Base-by-base conservation (phyloP, 331 rosid species). In the Malus hybrid region DNA sequence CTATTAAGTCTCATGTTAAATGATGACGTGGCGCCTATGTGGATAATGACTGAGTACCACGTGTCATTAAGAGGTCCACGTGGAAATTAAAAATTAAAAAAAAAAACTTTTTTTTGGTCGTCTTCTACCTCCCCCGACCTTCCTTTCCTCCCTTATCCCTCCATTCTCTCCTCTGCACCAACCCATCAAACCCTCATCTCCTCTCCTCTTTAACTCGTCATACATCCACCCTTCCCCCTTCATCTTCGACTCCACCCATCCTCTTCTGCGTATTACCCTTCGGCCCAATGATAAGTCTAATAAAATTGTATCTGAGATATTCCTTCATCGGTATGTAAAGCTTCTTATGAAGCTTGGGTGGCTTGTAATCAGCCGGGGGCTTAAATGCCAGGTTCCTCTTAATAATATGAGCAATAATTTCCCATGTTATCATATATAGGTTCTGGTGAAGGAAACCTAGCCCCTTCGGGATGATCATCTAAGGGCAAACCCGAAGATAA, bases 331-430 rank as follows among this genome's bases (percentile, higher is more conserved):
- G 99, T 36, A 95, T 95, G 70, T 92, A 95, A 29, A 95, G 99
- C 93, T 95, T 95, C 90, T 90, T 95, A 68, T 95, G 92, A 83
- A 95, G 99, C 93, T 95, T 95, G 0, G 97, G 99, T 2, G 99
- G 99, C 70, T 97, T 83, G 73, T 95, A 95, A 88, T 95, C 97
- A 0, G 97, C 97, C 0, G 99, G 99, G 1, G 99, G 99, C 88
- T 92, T 95, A 69, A 90, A 95, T 0, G 96, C 95, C 1, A 97
- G 97, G 76, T 95, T 95, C 71, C 90, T 87, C 84, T 95, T 95
- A 2, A 95, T 90, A 83, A 95, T 95, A 85, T 86, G 96, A 56
- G 99, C 90, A 26, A 95, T 95, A 77, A 95, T 87, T 71, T 95
- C 99, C 97, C 91, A 90, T 88, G 75, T 90, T 92, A 79, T 95